Base-by-base conservation (phyloP, 768 basidiomycete genomes). In the Thelephora ganbajun region DNA sequence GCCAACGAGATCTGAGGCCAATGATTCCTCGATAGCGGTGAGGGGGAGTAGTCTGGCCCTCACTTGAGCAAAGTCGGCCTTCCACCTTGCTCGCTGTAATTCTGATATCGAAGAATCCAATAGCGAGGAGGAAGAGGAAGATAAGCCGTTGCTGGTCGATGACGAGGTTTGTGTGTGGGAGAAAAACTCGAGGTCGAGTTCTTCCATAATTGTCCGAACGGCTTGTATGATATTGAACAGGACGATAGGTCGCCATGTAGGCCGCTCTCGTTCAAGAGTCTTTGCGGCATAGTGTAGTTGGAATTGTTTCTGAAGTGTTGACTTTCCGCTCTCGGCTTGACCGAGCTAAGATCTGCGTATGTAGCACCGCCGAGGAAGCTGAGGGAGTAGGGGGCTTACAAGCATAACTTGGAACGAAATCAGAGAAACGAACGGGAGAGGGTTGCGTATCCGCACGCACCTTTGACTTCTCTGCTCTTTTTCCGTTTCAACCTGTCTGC, bases 221-320 rank as follows among this genome's bases (percentile, higher is more conserved):
- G 83, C 85, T 58, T 79, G 81, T 69, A 90, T 75, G 53, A 70
- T 57, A 56, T 71, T 71, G 57, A 70, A 66, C 56, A 67, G 68
- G 50, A 71, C 68, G 53, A 71, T 66, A 22, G 67, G 66, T 19
- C 67, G 61, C 69, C 69, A 71, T 23, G 63, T 60, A 4, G 65
- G 62, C 7, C 66, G 63, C 51, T 71, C 68, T 22, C 53, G 52
- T 50, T 69, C 69, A 45, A 70, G 56, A 20, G 60, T 57, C 44
- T 56, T 54, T 6, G 61, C 78, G 6, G 84, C 79, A 56, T 87
- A 86, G 63, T 79, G 81, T 0, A 88, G 69, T 57, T 89, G 84
- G 57, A 89, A 85, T 61, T 89, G 85, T 57, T 88, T 88, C 57
- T 82, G 83, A 11, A 89, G 69, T 2, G 87, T 89, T 2, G 84